These are phyloP conservation scores for Oryza meridionalis DNA, from an alignment of 176 grass and related monocot genomes.

Conservation along the genomic window DNA sequence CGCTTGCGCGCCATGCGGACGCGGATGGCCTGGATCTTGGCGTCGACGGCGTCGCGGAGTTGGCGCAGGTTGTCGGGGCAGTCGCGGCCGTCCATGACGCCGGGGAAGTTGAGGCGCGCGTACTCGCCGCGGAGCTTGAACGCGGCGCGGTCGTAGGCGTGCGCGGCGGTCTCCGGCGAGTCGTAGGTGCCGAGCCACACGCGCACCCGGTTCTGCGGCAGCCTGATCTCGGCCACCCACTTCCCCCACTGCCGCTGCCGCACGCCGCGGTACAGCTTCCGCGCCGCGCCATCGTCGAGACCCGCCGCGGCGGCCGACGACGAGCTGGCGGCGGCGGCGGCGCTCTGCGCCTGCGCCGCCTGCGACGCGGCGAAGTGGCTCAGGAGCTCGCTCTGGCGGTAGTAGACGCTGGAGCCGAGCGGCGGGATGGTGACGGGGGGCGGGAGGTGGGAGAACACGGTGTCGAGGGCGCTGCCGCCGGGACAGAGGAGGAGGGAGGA, in stretches of 20 bases:
- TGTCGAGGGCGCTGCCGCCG: slow-evolving; percentile 70
- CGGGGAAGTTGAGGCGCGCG: slow-evolving; percentile 97
- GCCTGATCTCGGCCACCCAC: slow-evolving; percentile 92
- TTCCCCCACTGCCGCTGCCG: slow-evolving; percentile 97
- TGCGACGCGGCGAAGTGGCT: slow-evolving; percentile 53
- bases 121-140: slow-evolving; percentile 88
- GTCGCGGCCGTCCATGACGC: slow-evolving; percentile 48
- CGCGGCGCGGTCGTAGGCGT: slow-evolving; percentile 91
- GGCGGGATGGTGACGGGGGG: slow-evolving; percentile 50
- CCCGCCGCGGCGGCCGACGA: slow-evolving; percentile 2
- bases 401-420: slow-evolving; percentile 90
- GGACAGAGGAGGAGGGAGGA: slow-evolving; percentile 69
- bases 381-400: slow-evolving; percentile 85
- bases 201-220: slow-evolving; percentile 91
- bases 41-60: slow-evolving; percentile 63
- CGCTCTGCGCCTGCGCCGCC: neutral
- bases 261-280: slow-evolving; percentile 88
- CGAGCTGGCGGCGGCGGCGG: neutral
- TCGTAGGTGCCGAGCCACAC: slow-evolving; percentile 99
- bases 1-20: slow-evolving; percentile 70
- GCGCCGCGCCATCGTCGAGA: slow-evolving; percentile 4
- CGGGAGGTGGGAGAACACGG: slow-evolving; percentile 77
- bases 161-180: slow-evolving; percentile 85
- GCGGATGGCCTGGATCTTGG: slow-evolving; percentile 95
- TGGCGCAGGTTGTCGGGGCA: slow-evolving; percentile 57